Evolutionary conservation across 169 alveolate species (phyloP).

Genomic region (Perkinsus chesapeaki): DNA sequence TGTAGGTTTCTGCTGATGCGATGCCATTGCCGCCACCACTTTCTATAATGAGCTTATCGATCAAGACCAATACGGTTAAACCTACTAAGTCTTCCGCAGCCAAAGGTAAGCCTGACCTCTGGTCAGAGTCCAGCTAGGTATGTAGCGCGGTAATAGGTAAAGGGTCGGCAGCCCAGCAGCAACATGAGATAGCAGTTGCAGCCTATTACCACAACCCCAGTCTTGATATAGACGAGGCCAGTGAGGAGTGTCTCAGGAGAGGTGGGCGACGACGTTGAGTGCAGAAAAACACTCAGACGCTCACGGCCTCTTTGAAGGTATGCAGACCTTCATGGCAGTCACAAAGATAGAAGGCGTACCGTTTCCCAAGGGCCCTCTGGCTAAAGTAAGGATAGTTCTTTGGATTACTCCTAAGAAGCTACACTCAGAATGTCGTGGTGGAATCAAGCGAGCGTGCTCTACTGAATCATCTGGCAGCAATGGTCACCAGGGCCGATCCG

Average conservation of each 20-base stretch:
- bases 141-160: constrained; percentile 7
- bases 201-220: background rate
- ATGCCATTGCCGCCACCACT: constrained; percentile 21
- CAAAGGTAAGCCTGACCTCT: background rate
- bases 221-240: background rate
- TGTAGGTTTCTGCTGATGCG: background rate
- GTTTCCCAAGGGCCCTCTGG: background rate
- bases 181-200: constrained; percentile 14
- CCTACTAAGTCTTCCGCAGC: background rate
- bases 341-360: background rate
- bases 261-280: background rate
- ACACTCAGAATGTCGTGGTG: constrained; percentile 16
- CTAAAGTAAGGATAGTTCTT: background rate
- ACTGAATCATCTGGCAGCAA: constrained; percentile 6
- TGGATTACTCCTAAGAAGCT: background rate
- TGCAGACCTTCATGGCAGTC: background rate
- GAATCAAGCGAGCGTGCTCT: constrained; percentile 14
- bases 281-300: background rate
- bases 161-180: constrained; percentile 13
- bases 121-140: background rate
- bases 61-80: background rate
- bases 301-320: background rate
- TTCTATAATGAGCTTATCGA: background rate
- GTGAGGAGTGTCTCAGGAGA: background rate
- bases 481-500: constrained; percentile 20